Percentiles rank a stretch among this genome's conserved stretches.
Evolutionary conservation across 2,329 filamentous ascomycete species (phyloP).

Genomic region (Corynespora cassiicola): DNA sequence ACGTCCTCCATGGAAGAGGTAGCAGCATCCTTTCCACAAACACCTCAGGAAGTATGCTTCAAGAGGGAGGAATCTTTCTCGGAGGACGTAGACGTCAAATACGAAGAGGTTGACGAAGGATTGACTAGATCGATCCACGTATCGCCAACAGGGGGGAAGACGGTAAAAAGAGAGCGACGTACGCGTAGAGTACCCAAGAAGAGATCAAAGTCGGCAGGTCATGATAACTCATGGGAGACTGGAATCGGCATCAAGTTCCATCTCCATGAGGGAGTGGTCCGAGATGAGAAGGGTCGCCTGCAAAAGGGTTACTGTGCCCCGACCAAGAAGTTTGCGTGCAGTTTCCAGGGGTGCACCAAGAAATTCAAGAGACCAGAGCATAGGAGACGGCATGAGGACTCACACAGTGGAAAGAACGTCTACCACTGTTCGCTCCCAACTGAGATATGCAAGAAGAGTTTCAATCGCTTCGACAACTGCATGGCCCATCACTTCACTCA

Average conservation of each 20-base stretch:
- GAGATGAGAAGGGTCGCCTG: too few species aligned
- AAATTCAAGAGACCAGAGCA: slow-evolving; percentile 38
- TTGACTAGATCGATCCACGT: slow-evolving; percentile 27
- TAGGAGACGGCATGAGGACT: slow-evolving; percentile 35
- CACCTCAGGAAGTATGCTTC: slow-evolving; percentile 28
- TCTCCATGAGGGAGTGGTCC: too few species aligned
- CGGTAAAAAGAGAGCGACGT: slow-evolving; percentile 26
- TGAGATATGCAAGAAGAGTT: slow-evolving; percentile 29
- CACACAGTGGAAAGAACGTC: slow-evolving; percentile 23
- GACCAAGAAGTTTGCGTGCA: too few species aligned
- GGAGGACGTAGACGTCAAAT: slow-evolving; percentile 16
- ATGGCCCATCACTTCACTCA: slow-evolving; percentile 42
- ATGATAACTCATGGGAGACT: too few species aligned
- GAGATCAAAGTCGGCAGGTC: too few species aligned
- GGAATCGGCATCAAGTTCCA: too few species aligned
- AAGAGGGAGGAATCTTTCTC: slow-evolving; percentile 27
- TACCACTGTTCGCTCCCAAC: too few species aligned
- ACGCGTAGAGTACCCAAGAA: slow-evolving; percentile 18
- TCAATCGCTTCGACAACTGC: slow-evolving; percentile 44
- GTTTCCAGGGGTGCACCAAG: slow-evolving; percentile 20
- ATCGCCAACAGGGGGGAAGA: slow-evolving; percentile 31
- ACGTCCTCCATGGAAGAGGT: slow-evolving; percentile 21
- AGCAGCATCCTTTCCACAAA: slow-evolving; percentile 17
- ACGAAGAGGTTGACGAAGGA: slow-evolving; percentile 17
- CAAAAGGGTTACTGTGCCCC: slow-evolving; percentile 9